Percentiles rank a stretch among this genome's conserved stretches.
phyloP scores from a whole-genome alignment of 306 rosid genomes.

The Albizia julibrissin region DNA sequence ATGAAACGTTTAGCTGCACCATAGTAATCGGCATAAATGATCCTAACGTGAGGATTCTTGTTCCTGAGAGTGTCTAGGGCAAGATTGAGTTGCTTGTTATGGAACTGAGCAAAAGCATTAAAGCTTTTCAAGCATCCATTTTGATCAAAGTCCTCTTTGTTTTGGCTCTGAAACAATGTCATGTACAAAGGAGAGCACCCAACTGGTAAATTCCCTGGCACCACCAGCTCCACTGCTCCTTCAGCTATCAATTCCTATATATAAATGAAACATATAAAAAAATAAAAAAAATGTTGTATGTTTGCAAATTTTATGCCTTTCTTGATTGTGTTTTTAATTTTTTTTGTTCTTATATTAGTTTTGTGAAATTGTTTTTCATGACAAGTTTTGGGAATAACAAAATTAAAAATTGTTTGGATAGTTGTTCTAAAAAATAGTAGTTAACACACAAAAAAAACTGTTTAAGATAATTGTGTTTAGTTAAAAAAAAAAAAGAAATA shows the following conservation, averaged over 20 bases:
- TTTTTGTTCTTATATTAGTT: too few relatives aligned
- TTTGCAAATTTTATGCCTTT: neutral
- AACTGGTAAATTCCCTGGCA: conserved; percentile 71
- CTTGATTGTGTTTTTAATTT: too few relatives aligned
- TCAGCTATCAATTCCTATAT: conserved; percentile 62
- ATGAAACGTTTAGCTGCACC: conserved; percentile 54
- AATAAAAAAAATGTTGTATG: neutral
- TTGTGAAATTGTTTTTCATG: too few relatives aligned
- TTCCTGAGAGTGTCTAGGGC: conserved; percentile 40
- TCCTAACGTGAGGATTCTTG: conserved; percentile 52
- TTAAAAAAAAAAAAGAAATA: too few relatives aligned
- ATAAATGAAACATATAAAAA: neutral
- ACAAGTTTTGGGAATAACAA: too few relatives aligned
- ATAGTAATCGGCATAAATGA: conserved; percentile 67
- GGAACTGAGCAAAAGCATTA: conserved; percentile 54
- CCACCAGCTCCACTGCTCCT: conserved; percentile 66
- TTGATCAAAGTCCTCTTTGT: conserved; percentile 46
- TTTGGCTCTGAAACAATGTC: conserved; percentile 44
- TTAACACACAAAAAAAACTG: too few relatives aligned
- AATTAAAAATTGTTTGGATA: too few relatives aligned
- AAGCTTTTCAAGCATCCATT: conserved; percentile 62
- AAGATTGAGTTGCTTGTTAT: conserved; percentile 52
- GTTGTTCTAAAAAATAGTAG: too few relatives aligned
- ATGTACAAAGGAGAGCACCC: conserved; percentile 63
- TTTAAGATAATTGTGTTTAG: too few relatives aligned